A percentile compares a stretch with the other conserved stretches of the same genome.
Evolutionary conservation across 2,329 filamentous ascomycete species (phyloP).

Genomic region (Myriosclerotinia duriaeana): DNA sequence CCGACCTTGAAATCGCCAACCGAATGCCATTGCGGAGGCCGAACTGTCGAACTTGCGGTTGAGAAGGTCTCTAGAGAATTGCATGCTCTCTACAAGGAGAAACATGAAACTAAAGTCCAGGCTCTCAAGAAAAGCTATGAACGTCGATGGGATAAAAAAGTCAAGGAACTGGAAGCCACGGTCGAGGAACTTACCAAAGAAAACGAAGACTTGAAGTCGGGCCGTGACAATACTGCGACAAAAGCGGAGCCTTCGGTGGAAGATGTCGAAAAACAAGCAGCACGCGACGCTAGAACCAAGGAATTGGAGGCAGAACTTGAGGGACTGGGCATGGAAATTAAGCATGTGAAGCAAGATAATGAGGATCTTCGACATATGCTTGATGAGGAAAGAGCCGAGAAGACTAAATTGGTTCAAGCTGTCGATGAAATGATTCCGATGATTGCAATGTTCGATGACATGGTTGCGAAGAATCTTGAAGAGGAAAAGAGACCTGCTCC

Average conservation of each 20-base stretch:
- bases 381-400: constrained; percentile 75
- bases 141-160: constrained; percentile 82
- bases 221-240: constrained; percentile 63
- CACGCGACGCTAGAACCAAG: constrained; percentile 74
- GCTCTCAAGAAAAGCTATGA: constrained; percentile 86
- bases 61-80: constrained; percentile 93
- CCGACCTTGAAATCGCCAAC: constrained; percentile 35
- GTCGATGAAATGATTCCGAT: constrained; percentile 85
- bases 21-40: constrained; percentile 37
- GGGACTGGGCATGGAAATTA: constrained; percentile 70
- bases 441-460: constrained; percentile 46
- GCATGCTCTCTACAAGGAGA: constrained; percentile 90
- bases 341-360: constrained; percentile 69
- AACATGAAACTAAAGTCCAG: constrained; percentile 94
- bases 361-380: constrained; percentile 63
- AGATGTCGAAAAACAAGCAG: constrained; percentile 60
- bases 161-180: constrained; percentile 71
- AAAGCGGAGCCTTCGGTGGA: constrained; percentile 50
- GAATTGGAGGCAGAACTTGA: constrained; percentile 75
- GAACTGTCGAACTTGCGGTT: constrained; percentile 79
- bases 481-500: constrained; percentile 14
- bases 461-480: constrained; percentile 37
- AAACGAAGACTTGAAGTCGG: constrained; percentile 66
- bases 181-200: constrained; percentile 69
- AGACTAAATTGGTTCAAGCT: constrained; percentile 76